Percentiles rank a stretch among this genome's conserved stretches.
These are phyloP conservation scores for Malus hybrid DNA, from an alignment of 331 rosid genomes.

Conservation along the genomic window DNA sequence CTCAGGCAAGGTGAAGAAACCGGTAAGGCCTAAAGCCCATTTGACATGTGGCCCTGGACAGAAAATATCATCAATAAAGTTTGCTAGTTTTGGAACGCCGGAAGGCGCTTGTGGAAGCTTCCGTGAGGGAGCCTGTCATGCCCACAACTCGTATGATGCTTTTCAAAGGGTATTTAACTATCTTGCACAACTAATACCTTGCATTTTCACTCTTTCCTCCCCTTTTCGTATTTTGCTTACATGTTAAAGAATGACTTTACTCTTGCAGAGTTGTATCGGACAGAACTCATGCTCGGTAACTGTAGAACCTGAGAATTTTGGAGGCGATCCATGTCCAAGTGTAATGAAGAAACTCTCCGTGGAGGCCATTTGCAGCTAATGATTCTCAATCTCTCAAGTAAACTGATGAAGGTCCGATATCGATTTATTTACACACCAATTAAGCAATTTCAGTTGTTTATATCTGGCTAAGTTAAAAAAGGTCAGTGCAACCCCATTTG, in stretches of 20 bases:
- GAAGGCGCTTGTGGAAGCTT: constrained; percentile 75
- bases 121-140: constrained; percentile 75
- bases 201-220: background rate
- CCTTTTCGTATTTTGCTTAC: background rate
- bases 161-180: constrained; percentile 54
- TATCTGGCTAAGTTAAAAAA: constrained; percentile 19
- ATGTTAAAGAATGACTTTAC: background rate
- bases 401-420: constrained; percentile 8
- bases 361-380: constrained; percentile 70
- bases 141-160: constrained; percentile 68
- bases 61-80: constrained; percentile 73
- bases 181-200: background rate
- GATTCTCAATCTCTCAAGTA: constrained; percentile 22
- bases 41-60: constrained; percentile 76
- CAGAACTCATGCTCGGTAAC: constrained; percentile 64
- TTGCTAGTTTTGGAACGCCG: constrained; percentile 94
- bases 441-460: constrained; percentile 6
- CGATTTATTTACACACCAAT: constrained; percentile 14
- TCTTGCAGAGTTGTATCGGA: constrained; percentile 78
- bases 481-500: constrained; percentile 29
- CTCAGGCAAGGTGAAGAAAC: constrained; percentile 45
- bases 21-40: constrained; percentile 66
- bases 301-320: constrained; percentile 59
- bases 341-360: constrained; percentile 22
- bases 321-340: constrained; percentile 53